phyloP scores from a whole-genome alignment of 2,329 filamentous ascomycete species.

The Fusarium nanum region DNA sequence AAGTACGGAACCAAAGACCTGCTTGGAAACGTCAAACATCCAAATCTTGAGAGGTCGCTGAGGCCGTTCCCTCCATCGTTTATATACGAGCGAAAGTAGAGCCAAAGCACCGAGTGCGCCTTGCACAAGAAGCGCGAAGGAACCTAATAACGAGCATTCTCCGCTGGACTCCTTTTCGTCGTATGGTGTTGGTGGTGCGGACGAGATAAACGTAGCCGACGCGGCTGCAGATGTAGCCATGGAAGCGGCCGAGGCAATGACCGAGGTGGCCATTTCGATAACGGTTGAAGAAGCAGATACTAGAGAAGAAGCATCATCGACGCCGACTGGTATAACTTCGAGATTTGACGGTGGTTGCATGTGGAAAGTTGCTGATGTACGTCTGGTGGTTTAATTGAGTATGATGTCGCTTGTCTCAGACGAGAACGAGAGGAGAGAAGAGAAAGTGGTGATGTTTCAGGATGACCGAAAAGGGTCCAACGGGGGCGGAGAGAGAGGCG shows the following conservation, averaged over 20 bases:
- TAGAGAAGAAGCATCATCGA: conserved; percentile 43
- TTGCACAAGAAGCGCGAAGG: conserved; percentile 93
- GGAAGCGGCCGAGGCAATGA: conserved; percentile 47
- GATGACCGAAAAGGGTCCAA: conserved; percentile 19
- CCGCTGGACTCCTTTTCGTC: conserved; percentile 67
- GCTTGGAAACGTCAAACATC: conserved; percentile 98
- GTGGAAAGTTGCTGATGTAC: conserved; percentile 1
- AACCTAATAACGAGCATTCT: conserved; percentile 87
- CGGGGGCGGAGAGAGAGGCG: conserved; percentile 9
- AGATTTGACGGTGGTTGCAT: conserved; percentile 43
- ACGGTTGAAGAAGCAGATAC: conserved; percentile 33
- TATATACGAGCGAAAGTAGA: conserved; percentile 87
- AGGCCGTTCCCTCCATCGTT: conserved; percentile 90
- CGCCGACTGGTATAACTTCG: conserved; percentile 30
- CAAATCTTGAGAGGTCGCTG: conserved; percentile 95
- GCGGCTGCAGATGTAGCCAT: conserved; percentile 45
- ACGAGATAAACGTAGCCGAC: conserved; percentile 28
- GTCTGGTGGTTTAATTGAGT: conserved; percentile 15
- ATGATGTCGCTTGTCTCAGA: conserved; percentile 28
- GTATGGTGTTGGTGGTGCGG: conserved; percentile 42
- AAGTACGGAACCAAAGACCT: conserved; percentile 92
- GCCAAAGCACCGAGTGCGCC: conserved; percentile 85
- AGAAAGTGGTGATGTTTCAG: conserved; percentile 40
- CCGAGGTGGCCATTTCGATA: conserved; percentile 48
- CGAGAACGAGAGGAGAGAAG: conserved; percentile 5